Conservation (phyloP, 2,329 filamentous ascomycete genomes). For the Botrytis cinerea region DNA sequence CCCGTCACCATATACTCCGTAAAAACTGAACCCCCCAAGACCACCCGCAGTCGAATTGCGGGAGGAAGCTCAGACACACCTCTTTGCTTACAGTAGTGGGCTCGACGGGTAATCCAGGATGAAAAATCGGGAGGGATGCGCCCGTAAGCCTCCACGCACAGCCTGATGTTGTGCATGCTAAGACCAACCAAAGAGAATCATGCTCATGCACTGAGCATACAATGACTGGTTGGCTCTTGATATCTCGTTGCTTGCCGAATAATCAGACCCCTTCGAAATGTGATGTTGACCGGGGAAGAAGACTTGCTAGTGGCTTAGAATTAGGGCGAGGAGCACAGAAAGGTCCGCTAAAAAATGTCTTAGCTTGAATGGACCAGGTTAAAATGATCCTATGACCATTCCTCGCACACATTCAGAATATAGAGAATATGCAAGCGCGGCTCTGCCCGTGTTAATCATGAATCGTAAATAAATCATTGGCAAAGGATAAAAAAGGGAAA, state of each 20-base stretch:
- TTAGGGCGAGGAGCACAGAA: neutral
- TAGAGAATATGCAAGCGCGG: slow-evolving; percentile 25
- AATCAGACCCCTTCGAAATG: neutral
- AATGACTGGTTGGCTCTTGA: neutral
- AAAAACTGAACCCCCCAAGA: neutral
- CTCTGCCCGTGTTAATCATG: slow-evolving; percentile 26
- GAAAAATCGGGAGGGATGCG: slow-evolving; percentile 2
- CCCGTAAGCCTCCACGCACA: slow-evolving; percentile 18
- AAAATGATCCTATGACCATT: slow-evolving; percentile 24
- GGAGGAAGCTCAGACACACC: slow-evolving; percentile 18
- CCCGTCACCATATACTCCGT: neutral
- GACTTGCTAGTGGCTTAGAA: neutral
- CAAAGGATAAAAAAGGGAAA: slow-evolving; percentile 4
- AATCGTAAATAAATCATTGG: slow-evolving; percentile 3
- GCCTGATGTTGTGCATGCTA: slow-evolving; percentile 24
- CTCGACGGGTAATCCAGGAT: slow-evolving; percentile 11
- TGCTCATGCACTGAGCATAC: slow-evolving; percentile 6
- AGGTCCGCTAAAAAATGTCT: slow-evolving; percentile 16
- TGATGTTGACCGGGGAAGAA: neutral
- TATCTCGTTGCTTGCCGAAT: slow-evolving; percentile 3
- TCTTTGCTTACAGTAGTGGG: slow-evolving; percentile 16
- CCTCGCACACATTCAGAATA: slow-evolving; percentile 12
- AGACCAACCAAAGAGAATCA: neutral
- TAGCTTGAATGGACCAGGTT: slow-evolving; percentile 14
- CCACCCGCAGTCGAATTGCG: slow-evolving; percentile 8